Base-by-base conservation (phyloP, 192 early-diverging fungal species). In the Coemansia sp. region DNA sequence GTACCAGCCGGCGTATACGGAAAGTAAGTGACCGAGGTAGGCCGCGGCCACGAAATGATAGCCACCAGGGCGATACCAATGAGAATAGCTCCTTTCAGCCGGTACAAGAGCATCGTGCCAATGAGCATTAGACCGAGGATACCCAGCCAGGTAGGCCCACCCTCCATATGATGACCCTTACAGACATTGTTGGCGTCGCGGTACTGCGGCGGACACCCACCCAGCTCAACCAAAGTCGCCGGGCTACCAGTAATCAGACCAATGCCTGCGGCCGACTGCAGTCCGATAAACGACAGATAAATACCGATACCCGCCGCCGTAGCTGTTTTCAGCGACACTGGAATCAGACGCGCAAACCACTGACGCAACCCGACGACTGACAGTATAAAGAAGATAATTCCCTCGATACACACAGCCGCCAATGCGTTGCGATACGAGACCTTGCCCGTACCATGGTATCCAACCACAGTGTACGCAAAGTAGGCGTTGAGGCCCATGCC, bases 401-500 rank as follows among this genome's bases (percentile, higher is more conserved):
- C 93, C 81, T 95, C 93, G 65, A 95, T 88, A 65, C 91, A 91
- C 65, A 95, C 92, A 3, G 92, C 92, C 12, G 89, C 85, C 33
- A 95, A 71, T 10, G 92, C 90, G 31, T 87, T 89, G 57, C 85
- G 64, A 68, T 90, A 92, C 20, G 86, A 73, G n/a, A 93, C 86
- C 62, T 90, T 93, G 43, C 91, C 91, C n/a, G 87, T 87, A 3
- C 92, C 92, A 63, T 89, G 91, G 79, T 88, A 92, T 10, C 91
- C 92, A 18, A 95, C 92, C 11, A 95, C 92, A 0, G 90, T 92
- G 72, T 92, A 94, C 9, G 92, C 89, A 73, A 94, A 94, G 72
- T 93, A 95, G 29, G 92, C 91, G 62, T 91, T 94, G 22, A 93
- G 79, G 10, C 93, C 93, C 89, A 95, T 89, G 69, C 92, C 92